Evolutionary conservation across 768 basidiomycete genomes (phyloP), one percentile per base, ranked within the genome.

Genomic region (Lyophyllum atratum): DNA sequence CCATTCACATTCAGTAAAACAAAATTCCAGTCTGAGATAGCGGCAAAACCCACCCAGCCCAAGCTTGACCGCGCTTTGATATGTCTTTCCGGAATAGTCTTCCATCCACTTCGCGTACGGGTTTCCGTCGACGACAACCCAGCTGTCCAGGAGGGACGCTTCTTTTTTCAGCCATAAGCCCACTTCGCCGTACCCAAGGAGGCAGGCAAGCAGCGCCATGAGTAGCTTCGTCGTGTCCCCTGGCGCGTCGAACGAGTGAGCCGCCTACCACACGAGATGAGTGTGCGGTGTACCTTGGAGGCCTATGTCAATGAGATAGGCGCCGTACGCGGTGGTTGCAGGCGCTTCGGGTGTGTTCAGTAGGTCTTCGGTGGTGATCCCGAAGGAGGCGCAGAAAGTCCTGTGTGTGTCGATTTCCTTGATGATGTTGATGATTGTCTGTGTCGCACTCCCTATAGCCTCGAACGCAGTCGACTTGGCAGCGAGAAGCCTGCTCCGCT

Each of bases 131-230:
- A 85, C 66, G 33, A 76, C 65, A 19, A 89, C 81, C 80, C 85
- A 86, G 21, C 76, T 80, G 24, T 75, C 74, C n/a, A 63, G 68
- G 10, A 73, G 76, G 39, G 61, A 64, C 33, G 75, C 80, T 57
- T 87, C 79, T 33, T 79, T 82, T 68, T 85, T 81, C 29, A 98
- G 74, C 87, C 93, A 92, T 39, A 92, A 72, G 1, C 94, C 95
- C 0, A 95, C 92, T 68, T 96, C 92, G 11, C 95, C 95, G 67
- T 97, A 98, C 2, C 95, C 95, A 0, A 96, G 74, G 9, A 96
- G 76, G 68, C 95, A 98, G 8, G 92, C 87, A 10, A 90, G 85
- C 1, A 95, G 79, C 0, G 92, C 89, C 74, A 97, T 86, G n/a
- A 89, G 66, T 5, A 95, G 74, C 58, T 83, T 87, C 33, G 83